These are phyloP conservation scores for Lolium multiflorum DNA, from an alignment of 176 grass and related monocot genomes.

Conservation along the genomic window DNA sequence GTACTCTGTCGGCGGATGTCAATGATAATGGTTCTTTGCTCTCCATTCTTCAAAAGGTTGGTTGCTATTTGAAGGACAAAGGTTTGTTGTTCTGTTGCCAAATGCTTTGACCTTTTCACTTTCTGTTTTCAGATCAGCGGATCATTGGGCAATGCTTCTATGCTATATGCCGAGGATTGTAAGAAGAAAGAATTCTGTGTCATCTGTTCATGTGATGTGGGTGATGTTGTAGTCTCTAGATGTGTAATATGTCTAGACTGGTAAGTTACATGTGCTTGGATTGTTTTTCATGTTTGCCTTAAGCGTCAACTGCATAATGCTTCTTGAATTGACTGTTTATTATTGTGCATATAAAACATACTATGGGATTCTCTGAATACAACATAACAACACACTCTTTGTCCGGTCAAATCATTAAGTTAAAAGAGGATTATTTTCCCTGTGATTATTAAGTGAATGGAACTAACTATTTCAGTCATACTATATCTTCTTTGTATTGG, in stretches of 20 bases:
- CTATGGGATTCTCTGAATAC: neutral
- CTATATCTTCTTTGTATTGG: neutral
- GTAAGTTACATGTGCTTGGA: constrained; percentile 52
- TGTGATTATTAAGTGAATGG: constrained; percentile 18
- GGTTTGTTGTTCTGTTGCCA: neutral
- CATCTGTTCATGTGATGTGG: constrained; percentile 63
- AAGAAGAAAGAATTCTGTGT: constrained; percentile 59
- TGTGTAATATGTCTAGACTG: constrained; percentile 77
- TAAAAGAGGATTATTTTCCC: neutral
- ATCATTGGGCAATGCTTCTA: constrained; percentile 66
- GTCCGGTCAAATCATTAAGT: neutral
- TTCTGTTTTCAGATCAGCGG: constrained; percentile 65
- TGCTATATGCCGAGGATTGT: constrained; percentile 55
- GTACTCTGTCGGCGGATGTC: constrained; percentile 52
- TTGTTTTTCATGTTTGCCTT: constrained; percentile 22
- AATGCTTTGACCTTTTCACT: constrained; percentile 23
- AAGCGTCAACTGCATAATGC: neutral
- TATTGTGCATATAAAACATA: neutral
- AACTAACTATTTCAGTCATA: constrained; percentile 19
- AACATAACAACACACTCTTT: neutral
- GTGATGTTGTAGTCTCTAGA: constrained; percentile 56
- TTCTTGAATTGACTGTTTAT: neutral
- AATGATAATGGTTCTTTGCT: constrained; percentile 49
- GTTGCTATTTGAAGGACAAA: constrained; percentile 30
- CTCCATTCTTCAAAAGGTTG: constrained; percentile 63